phyloP scores from a whole-genome alignment of 129 eudicot species.

The Tagetes patula region DNA sequence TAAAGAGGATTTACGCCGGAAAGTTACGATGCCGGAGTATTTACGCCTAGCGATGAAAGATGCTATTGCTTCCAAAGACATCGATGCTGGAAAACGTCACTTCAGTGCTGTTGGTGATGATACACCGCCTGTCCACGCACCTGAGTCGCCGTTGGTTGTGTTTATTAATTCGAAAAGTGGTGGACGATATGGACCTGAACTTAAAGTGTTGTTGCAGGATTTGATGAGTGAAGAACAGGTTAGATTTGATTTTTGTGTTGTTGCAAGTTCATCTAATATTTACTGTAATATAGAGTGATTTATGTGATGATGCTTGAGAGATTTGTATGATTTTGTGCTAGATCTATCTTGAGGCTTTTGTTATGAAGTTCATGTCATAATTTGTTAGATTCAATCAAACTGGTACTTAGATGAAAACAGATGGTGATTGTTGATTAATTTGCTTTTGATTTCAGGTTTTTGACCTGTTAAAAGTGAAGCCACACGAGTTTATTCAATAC shows the following conservation, averaged over 20 bases:
- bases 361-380: constrained; percentile 3
- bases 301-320: neutral
- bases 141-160: constrained; percentile 72
- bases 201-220: constrained; percentile 59
- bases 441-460: constrained; percentile 53
- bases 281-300: no score
- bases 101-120: constrained; percentile 32
- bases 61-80: constrained; percentile 49
- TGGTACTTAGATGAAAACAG: neutral
- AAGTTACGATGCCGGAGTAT: constrained; percentile 68
- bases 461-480: constrained; percentile 73
- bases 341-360: constrained; percentile 4
- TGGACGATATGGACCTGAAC: constrained; percentile 80
- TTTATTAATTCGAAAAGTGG: constrained; percentile 87
- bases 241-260: neutral
- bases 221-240: constrained; percentile 96
- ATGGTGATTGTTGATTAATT: constrained; percentile 1
- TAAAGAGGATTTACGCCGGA: constrained; percentile 53
- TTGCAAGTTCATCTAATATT: no score
- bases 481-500: constrained; percentile 72
- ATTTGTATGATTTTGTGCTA: neutral
- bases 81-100: constrained; percentile 43
- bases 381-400: neutral
- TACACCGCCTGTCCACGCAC: constrained; percentile 21
- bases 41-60: constrained; percentile 65